Conservation (phyloP, 805 yeast species). For the Nakazawaea populi region DNA sequence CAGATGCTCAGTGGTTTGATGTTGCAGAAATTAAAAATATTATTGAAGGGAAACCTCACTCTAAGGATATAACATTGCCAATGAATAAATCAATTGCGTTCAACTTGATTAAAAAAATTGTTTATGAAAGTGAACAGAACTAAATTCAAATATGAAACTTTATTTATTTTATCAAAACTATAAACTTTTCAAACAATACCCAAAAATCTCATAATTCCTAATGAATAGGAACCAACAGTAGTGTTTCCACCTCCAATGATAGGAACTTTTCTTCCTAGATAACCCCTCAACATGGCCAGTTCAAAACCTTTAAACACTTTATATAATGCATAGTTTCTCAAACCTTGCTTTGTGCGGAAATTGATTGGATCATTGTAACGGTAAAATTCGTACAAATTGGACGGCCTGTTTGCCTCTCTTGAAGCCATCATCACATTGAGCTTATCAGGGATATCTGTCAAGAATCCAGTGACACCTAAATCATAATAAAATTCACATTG, state of each 20-base stretch:
- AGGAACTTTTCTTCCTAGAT: constrained; percentile 5
- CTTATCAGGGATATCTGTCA: constrained; percentile 8
- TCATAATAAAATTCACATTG: neutral
- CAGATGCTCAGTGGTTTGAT: constrained; percentile 84
- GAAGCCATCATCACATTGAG: neutral
- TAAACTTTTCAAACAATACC: constrained; percentile 2
- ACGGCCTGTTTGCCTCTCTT: neutral
- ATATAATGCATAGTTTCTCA: constrained; percentile 5
- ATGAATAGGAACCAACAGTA: constrained; percentile 3
- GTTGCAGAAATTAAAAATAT: constrained; percentile 42
- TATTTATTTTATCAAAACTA: neutral
- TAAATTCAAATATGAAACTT: neutral
- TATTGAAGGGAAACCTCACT: constrained; percentile 22
- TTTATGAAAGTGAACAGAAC: neutral
- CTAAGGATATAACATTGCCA: constrained; percentile 36
- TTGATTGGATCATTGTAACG: constrained; percentile 4
- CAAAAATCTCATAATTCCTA: neutral
- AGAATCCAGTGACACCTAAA: constrained; percentile 5
- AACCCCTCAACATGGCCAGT: constrained; percentile 1
- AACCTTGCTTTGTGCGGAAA: constrained; percentile 5
- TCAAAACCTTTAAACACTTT: constrained; percentile 4
- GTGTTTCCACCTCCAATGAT: constrained; percentile 5
- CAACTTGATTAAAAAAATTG: constrained; percentile 34
- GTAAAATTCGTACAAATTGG: constrained; percentile 6
- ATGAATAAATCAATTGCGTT: constrained; percentile 37